Evolutionary conservation across 78 protist species (phyloP).

Genomic region (Protostelium mycophagum): DNA sequence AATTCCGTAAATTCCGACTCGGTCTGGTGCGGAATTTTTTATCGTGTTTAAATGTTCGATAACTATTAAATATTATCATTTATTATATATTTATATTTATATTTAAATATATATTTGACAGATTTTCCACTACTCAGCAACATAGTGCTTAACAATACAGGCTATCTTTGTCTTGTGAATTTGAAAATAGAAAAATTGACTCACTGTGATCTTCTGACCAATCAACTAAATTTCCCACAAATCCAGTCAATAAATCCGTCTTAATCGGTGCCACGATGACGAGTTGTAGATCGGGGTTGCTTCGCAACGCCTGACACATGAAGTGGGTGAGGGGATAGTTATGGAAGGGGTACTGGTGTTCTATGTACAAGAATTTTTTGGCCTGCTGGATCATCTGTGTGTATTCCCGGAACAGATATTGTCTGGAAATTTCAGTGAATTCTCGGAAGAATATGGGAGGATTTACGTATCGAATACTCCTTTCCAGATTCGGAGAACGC

Average conservation of each 20-base stretch:
- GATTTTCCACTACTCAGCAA: background rate
- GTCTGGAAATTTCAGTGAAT: background rate
- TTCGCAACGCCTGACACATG: conserved; percentile 55
- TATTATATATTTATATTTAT: background rate
- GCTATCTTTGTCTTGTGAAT: too few relatives aligned
- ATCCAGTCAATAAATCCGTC: conserved; percentile 68
- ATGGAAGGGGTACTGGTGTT: conserved; percentile 76
- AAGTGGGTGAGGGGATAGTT: conserved; percentile 56
- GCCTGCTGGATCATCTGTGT: conserved; percentile 52
- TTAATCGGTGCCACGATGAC: conserved; percentile 50
- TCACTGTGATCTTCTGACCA: conserved; percentile 70
- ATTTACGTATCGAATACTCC: conserved; percentile 51
- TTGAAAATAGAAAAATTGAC: too few relatives aligned
- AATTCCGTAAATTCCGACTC: conserved; percentile 72
- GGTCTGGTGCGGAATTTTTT: conserved; percentile 50
- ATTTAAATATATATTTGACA: background rate
- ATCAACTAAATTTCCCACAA: conserved; percentile 60
- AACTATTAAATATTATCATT: background rate
- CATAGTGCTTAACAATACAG: too few relatives aligned
- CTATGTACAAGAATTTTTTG: conserved; percentile 50
- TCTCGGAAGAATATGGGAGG: too few relatives aligned
- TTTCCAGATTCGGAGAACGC: conserved; percentile 60
- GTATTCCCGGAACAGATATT: conserved; percentile 40
- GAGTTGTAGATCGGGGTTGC: conserved; percentile 56
- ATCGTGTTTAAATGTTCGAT: conserved; percentile 51